Conservation (phyloP, 1,139 yeast species). For the Candida sojae region DNA sequence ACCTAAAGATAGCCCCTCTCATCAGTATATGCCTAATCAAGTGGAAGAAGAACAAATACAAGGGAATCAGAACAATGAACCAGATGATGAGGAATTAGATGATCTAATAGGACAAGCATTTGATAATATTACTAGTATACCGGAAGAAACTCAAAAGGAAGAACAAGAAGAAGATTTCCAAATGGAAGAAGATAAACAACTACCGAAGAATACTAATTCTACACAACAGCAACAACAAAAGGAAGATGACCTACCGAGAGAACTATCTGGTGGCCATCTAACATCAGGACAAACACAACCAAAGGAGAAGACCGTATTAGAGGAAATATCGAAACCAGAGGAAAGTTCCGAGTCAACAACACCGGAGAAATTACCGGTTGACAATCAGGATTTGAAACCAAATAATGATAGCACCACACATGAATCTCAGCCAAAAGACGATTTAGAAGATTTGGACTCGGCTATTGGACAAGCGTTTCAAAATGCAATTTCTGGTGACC, state of each 20-base stretch:
- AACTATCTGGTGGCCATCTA: neutral
- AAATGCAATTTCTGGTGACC: neutral
- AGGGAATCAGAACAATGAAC: neutral
- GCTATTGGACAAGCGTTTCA: conserved; percentile 28
- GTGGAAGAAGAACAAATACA: neutral
- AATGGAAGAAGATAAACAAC: too few relatives aligned
- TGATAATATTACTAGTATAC: conserved; percentile 8
- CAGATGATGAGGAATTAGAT: conserved; percentile 16
- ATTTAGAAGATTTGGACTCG: conserved; percentile 18
- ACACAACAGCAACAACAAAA: neutral
- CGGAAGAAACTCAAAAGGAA: neutral
- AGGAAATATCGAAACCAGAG: neutral
- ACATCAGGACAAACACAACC: neutral
- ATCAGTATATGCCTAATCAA: neutral
- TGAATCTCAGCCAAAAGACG: neutral
- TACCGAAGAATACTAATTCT: neutral
- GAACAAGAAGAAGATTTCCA: neutral
- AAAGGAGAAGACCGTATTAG: neutral
- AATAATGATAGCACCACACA: neutral
- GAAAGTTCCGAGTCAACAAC: neutral
- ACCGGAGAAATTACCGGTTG: neutral
- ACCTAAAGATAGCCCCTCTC: too few relatives aligned
- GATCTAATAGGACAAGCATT: conserved; percentile 28
- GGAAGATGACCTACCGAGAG: neutral
- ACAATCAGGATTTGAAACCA: neutral